Evolutionary conservation across 306 rosid species (phyloP).

Genomic region (Casuarina cunninghamiana): DNA sequence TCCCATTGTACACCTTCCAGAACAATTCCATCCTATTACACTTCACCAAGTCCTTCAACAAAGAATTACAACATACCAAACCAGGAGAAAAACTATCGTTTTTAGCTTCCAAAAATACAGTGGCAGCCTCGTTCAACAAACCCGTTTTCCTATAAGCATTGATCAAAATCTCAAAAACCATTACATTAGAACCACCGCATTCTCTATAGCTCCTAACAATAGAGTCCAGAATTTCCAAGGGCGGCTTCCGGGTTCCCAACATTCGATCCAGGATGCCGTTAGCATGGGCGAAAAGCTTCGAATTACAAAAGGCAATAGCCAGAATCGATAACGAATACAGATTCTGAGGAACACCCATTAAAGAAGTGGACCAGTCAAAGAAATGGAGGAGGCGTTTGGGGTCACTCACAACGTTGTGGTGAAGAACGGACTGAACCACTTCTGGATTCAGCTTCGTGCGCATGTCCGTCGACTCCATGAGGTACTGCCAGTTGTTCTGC

Average conservation of each 20-base stretch:
- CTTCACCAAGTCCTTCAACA: constrained; percentile 47
- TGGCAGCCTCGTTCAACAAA: constrained; percentile 39
- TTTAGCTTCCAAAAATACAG: constrained; percentile 39
- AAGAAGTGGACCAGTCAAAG: constrained; percentile 34
- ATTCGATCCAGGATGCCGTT: constrained; percentile 37
- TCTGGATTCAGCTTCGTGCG: constrained; percentile 39
- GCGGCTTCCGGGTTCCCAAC: constrained; percentile 31
- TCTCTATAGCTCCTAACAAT: constrained; percentile 32
- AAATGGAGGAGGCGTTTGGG: constrained; percentile 41
- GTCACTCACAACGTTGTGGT: constrained; percentile 24
- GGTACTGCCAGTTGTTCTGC: constrained; percentile 32
- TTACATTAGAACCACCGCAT: constrained; percentile 22
- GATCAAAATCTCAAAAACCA: constrained; percentile 47
- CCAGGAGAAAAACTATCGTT: constrained; percentile 36
- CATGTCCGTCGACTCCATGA: constrained; percentile 22
- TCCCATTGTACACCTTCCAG: constrained; percentile 51
- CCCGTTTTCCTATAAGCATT: constrained; percentile 37
- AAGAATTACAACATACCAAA: constrained; percentile 37
- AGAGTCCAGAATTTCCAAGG: constrained; percentile 39
- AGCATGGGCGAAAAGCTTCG: constrained; percentile 28
- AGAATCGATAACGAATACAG: constrained; percentile 44
- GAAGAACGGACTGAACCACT: constrained; percentile 37
- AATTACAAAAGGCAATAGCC: constrained; percentile 48
- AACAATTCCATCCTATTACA: constrained; percentile 36
- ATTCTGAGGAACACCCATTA: constrained; percentile 38